Evolutionary conservation across 805 yeast genomes (phyloP).

Genomic region (Wickerhamomyces kurtzmanii): DNA sequence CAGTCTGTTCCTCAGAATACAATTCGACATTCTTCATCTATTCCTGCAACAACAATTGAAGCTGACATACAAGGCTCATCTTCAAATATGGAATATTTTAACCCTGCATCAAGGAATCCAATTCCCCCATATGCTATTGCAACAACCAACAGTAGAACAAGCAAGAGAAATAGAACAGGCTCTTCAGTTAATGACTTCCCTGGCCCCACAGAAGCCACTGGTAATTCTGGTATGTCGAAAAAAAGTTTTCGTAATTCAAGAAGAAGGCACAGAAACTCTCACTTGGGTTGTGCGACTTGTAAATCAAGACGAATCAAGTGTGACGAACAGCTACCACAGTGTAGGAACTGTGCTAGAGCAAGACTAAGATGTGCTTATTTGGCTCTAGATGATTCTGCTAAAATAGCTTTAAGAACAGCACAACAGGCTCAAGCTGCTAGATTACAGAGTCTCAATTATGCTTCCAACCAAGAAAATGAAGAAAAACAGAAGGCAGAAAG

Average conservation of each 20-base stretch:
- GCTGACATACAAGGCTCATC: conserved; percentile 1
- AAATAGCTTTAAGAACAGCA: conserved; percentile 38
- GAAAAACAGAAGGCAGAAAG: conserved; percentile 11
- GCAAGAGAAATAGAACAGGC: conserved; percentile 7
- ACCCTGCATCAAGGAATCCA: conserved; percentile 23
- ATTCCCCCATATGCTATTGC: conserved; percentile 25
- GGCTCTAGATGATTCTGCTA: conserved; percentile 35
- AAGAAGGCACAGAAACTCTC: conserved; percentile 59
- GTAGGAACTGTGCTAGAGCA: conserved; percentile 42
- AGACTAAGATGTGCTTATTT: conserved; percentile 39
- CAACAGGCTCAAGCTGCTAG: conserved; percentile 28
- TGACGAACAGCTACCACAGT: conserved; percentile 52
- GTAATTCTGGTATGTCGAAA: conserved; percentile 3
- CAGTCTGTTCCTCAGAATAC: too few species aligned
- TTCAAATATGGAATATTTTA: conserved; percentile 18
- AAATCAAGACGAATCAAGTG: conserved; percentile 55
- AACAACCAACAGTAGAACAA: conserved; percentile 11
- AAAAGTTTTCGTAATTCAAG: conserved; percentile 22
- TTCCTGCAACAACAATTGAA: too few species aligned
- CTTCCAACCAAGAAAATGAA: conserved; percentile 10
- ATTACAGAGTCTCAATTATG: conserved; percentile 21
- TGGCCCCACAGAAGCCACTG: conserved; percentile 2
- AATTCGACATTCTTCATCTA: too few species aligned
- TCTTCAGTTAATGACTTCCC: conserved; percentile 1
- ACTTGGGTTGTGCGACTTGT: conserved; percentile 66